Evolutionary conservation across 495 filamentous ascomycete species (phyloP).

Genomic region (Xylaria sp.): DNA sequence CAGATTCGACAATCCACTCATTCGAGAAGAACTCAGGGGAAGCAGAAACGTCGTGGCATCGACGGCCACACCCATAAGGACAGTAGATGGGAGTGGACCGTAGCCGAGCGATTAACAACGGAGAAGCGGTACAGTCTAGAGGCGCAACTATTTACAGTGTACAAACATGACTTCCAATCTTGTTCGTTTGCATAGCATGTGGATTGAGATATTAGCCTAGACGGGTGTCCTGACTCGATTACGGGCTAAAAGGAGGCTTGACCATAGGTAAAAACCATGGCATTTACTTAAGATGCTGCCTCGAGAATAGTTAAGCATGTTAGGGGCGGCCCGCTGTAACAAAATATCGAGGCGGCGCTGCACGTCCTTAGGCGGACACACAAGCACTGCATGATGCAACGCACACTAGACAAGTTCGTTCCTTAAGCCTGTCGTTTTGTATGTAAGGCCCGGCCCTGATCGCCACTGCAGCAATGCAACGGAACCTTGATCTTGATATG

Average conservation of each 20-base stretch:
- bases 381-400: slow-evolving; percentile 26
- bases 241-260: slow-evolving; percentile 2
- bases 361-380: slow-evolving; percentile 6
- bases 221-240: neutral
- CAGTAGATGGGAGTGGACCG: neutral
- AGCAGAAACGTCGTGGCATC: neutral
- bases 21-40: slow-evolving; percentile 5
- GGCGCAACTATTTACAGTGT: neutral
- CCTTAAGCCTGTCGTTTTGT: neutral
- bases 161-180: neutral
- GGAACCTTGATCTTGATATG: neutral
- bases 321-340: neutral
- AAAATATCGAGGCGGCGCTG: neutral
- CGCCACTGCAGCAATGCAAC: slow-evolving; percentile 11
- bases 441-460: slow-evolving; percentile 4
- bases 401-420: slow-evolving; percentile 15
- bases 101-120: neutral
- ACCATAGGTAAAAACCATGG: neutral
- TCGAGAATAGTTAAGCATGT: neutral
- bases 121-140: neutral
- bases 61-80: neutral
- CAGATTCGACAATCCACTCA: neutral
- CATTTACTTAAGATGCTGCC: neutral
- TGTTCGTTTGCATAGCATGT: neutral
- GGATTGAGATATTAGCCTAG: neutral